Evolutionary conservation across 495 filamentous ascomycete genomes (phyloP), one percentile per base, ranked within the genome.

Genomic region (Astrocystis sublimbata): DNA sequence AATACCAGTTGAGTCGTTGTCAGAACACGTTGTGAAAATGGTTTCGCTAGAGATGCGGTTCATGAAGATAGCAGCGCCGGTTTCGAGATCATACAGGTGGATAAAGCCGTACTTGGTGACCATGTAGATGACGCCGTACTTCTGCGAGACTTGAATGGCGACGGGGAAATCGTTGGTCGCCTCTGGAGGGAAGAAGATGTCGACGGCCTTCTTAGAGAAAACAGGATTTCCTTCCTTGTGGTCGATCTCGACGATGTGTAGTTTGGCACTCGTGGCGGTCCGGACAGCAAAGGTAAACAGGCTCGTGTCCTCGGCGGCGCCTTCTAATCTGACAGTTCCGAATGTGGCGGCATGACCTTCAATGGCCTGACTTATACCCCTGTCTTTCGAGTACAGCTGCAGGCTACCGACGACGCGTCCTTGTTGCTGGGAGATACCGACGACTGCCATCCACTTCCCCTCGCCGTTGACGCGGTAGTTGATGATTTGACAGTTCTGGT

Each of bases 81-180:
- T 93, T 79, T 98, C 94, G 45, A 99, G 85, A 68, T 99, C 94
- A 75, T 98, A 98, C 9, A 99, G 85, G 75, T 99, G 94, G 66
- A 99, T 98, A 78, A 98, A 99, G 42, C 94, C 94, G 71, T 97
- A 99, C 73, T 99, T 99, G 17, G 94, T 99, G 58, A 98, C 91
- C 40, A 99, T 85, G 75, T 97, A 97, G 60, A 98, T 90, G 69
- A 99, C 82, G 68, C 91, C 92, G 79, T 98, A 99, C 74, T 91
- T 93, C 68, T 89, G 86, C 13, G 94, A 98, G 17, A 99, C 87
- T 76, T 99, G 94, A 84, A 99, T 94, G 7, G 96, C 94, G 56
- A 99, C 96, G 2, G 96, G 94, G 80, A 99, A 99, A 73, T 99
- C 94, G 68, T 92, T 97, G 57, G 85, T 87, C 2, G 93, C 94